These are phyloP conservation scores for Colletotrichum sp. DNA, from an alignment of 2,329 filamentous ascomycete species.

Conservation along the genomic window DNA sequence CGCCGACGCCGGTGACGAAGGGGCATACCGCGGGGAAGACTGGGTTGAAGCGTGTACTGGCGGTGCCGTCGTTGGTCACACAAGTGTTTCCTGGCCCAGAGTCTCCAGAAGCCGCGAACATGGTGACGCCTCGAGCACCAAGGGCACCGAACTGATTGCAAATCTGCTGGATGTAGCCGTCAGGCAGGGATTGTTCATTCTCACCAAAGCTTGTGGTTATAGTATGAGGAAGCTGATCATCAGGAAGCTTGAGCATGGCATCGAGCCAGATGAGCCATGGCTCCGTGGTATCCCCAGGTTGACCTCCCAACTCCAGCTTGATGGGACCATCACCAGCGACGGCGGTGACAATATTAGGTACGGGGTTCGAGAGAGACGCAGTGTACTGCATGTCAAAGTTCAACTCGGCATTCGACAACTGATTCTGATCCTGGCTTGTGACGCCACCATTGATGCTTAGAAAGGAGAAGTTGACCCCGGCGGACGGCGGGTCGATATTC, in stretches of 20 bases:
- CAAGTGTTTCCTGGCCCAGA: constrained; percentile 32
- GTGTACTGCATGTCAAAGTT: constrained; percentile 44
- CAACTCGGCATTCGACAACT: constrained; percentile 35
- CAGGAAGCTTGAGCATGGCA: constrained; percentile 60
- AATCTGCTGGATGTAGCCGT: constrained; percentile 55
- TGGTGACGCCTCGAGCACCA: constrained; percentile 67
- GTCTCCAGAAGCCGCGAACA: constrained; percentile 71
- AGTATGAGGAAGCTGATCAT: constrained; percentile 63
- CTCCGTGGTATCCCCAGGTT: constrained; percentile 52
- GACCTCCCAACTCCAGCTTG: neutral
- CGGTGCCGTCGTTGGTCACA: constrained; percentile 39
- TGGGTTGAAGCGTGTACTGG: constrained; percentile 38
- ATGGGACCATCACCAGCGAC: constrained; percentile 33
- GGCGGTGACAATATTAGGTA: constrained; percentile 37
- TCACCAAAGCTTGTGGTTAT: constrained; percentile 75
- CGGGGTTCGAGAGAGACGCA: constrained; percentile 34
- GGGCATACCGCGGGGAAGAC: constrained; percentile 51
- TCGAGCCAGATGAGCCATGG: constrained; percentile 69
- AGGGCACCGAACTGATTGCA: constrained; percentile 68
- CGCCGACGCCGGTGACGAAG: constrained; percentile 68
- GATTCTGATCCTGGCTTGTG: constrained; percentile 41
- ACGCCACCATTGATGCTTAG: constrained; percentile 60
- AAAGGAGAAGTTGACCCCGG: constrained; percentile 61
- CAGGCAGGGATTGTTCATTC: constrained; percentile 67
- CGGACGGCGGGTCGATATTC: constrained; percentile 55